phyloP scores from a whole-genome alignment of 2,329 filamentous ascomycete genomes.

The Venturia oleaginea region DNA sequence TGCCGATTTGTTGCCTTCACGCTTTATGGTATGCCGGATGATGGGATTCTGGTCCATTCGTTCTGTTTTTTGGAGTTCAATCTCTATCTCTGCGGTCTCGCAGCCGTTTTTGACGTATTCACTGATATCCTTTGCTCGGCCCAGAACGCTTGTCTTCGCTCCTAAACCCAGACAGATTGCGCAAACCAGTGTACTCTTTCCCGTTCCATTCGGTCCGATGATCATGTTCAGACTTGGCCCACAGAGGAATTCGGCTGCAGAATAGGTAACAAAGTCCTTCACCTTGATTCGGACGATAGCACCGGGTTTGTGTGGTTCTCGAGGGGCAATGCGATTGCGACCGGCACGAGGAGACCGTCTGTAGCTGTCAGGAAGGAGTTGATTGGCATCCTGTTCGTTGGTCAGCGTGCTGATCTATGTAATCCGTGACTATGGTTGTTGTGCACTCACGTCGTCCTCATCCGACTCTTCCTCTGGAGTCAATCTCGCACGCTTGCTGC shows the following conservation, averaged over 20 bases:
- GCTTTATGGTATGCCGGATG: constrained; percentile 66
- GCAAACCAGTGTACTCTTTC: constrained; percentile 94
- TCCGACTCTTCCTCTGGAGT: neutral
- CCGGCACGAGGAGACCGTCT: neutral
- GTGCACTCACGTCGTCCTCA: neutral
- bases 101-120: constrained; percentile 92
- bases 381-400: neutral
- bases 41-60: constrained; percentile 51
- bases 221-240: constrained; percentile 97
- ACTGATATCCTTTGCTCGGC: constrained; percentile 71
- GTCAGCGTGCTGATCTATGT: neutral
- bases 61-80: constrained; percentile 60
- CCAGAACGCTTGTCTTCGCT: constrained; percentile 69
- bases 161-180: constrained; percentile 91
- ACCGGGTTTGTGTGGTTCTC: constrained; percentile 51
- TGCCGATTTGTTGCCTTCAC: constrained; percentile 71
- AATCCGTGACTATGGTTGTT: too few relatives aligned
- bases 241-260: constrained; percentile 78
- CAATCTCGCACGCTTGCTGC: constrained; percentile 10
- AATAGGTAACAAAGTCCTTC: constrained; percentile 90
- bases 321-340: neutral
- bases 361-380: constrained; percentile 12
- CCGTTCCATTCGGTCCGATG: constrained; percentile 96
- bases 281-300: constrained; percentile 83
- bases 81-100: constrained; percentile 71